Base-by-base conservation (phyloP, 371 early-diverging fungal species). In the Mortierella sp. region DNA sequence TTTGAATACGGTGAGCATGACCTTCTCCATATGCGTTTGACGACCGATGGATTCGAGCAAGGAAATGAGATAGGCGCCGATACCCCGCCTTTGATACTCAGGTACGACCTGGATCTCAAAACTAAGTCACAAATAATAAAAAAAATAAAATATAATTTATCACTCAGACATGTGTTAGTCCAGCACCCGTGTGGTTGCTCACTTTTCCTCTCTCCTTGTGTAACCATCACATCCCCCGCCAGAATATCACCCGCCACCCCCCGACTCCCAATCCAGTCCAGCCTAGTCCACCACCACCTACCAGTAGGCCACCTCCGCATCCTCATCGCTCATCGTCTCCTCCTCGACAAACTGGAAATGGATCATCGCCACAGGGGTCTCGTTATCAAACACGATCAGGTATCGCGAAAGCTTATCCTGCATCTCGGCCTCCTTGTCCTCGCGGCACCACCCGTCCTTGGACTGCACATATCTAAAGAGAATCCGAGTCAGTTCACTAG, bases 1-100 rank as follows among this genome's bases (percentile, higher is more conserved):
- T 85, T 87, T 88, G 59, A 89, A 87, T 9, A 90, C 90, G 0
- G 90, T 90, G 64, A 90, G 56, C 90, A 90, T 90, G 18, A 87
- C 84, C 64, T 88, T 90, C 53, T 89, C 88, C 87, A 90, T 87
- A 19, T 81, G 63, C 81, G 88, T 83, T 29, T 76, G 50, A 26
- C 43, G 60, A 15, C 89, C 89, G 62, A 88, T 85, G 7, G 71
- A 63, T 51, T 81, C 77, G 9, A 90, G 66, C 1, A 88, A 52
- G 15, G 70, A 52, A 82, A 90, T 86, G 19, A 90, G 69, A 57
- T 75, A 82, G 18, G 84, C 86, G 11, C 90, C 90, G 16, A 90
- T 64, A 0, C 90, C 90, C 57, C 72, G 74, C 12, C 79, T 79
- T 26, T 86, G 77, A 26, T 83, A 86, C 46, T 64, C 68, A 25